Evolutionary conservation across 345 rosid genomes (phyloP).

Genomic region (Litchi chinensis): DNA sequence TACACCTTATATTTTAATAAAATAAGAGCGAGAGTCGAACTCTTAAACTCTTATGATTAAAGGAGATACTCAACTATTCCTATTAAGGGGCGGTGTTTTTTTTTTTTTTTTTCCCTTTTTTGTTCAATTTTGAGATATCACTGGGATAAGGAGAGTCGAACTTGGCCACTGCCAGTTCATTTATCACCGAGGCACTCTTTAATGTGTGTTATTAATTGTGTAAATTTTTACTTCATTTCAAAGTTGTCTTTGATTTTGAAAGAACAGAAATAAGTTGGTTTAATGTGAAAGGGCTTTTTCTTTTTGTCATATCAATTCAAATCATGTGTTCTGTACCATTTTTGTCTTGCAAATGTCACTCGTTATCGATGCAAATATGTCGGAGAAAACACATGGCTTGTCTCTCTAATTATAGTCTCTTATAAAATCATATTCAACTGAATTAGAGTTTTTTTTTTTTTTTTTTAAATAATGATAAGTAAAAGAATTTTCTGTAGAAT

Average conservation of each 20-base stretch:
- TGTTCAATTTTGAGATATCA: no score
- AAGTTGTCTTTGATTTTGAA: neutral
- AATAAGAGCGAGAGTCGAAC: no score
- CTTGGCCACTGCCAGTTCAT: no score
- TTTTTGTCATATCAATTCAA: constrained; percentile 8
- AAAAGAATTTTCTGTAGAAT: neutral
- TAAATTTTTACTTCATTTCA: neutral
- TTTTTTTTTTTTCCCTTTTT: no score
- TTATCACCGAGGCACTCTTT: no score
- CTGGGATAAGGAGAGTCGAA: no score
- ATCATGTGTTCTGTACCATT: neutral
- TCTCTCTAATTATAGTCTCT: neutral
- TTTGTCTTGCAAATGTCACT: constrained; percentile 20
- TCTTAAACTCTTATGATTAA: no score
- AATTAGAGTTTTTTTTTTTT: neutral
- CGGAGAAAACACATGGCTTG: constrained; percentile 23
- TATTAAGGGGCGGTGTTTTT: no score
- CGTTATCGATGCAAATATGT: constrained; percentile 15
- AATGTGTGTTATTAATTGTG: neutral
- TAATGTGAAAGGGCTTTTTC: neutral
- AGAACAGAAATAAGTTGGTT: neutral
- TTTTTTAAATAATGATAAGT: no score
- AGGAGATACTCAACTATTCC: no score
- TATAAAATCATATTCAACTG: neutral
- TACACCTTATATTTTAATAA: no score